Base-by-base conservation (phyloP, 176 grass and related monocot species). In the Tillandsia leiboldiana region DNA sequence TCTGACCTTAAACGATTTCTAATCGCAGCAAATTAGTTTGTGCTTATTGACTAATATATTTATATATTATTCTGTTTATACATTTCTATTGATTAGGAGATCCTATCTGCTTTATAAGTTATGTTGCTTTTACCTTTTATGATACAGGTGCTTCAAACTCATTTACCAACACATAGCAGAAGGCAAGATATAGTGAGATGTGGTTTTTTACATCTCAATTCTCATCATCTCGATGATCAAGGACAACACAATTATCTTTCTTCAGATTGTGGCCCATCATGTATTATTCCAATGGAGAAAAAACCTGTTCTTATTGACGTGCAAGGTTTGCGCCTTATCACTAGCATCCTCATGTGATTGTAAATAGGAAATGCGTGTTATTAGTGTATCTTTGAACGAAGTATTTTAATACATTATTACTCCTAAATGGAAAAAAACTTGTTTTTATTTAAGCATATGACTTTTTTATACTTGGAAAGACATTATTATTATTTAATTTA, bases 221-320 rank as follows among this genome's bases (percentile, higher is more conserved):
- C 70, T 49, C 90, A 86, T 64, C 63, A 80, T 69, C 48, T 83
- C 9, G 80, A 85, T 18, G 70, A 53, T 49, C 58, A 68, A 63
- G 78, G 63, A 42, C 78, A 33, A 72, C 49, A 70, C 13, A 12
- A 47, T 63, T 78, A 68, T 68, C 42, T 85, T 3, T 48, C 54
- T 2, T 48, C 26, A 49, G 49, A 65, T 26, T 49, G 61, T 51
- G 9, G 18, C 20, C 75, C 49, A 50, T 65, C 57, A 42, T 0
- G 67, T 0, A 42, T 65, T 1, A 49, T 75, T 74, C 75, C 78
- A 67, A 69, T 64, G 70, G 64, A 71, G 87, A 70, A 87, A 81
- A 75, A 42, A 65, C 63, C 83, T 42, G n/a, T 74, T 8, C 85
- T 89, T 28, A 75, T 92, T 12, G 81, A 92, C 50, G 15, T 83